Conservation (phyloP, 345 rosid species). For the Gynandropsis gynandra region DNA sequence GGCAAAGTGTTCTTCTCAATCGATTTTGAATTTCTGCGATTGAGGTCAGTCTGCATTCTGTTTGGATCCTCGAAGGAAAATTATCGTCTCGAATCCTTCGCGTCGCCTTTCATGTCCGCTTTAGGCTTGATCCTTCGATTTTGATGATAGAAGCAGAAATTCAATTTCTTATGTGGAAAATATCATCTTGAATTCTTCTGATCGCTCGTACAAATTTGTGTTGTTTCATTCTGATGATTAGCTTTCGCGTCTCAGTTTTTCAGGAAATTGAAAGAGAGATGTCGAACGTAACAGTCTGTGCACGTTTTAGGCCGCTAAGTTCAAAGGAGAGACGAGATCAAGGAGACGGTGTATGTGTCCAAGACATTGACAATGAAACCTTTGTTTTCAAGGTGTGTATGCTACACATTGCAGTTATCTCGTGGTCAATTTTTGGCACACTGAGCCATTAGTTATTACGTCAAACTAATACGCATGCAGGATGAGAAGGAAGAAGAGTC, state of each 20-base stretch:
- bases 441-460: neutral
- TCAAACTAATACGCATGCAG: constrained; percentile 22
- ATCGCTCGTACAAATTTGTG: neutral
- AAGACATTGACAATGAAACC: constrained; percentile 40
- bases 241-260: neutral
- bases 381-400: constrained; percentile 55
- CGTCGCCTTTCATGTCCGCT: no score
- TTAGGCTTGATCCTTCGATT: no score
- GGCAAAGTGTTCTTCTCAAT: no score
- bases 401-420: neutral
- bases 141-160: no score
- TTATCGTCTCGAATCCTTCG: no score
- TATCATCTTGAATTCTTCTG: no score
- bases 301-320: constrained; percentile 74
- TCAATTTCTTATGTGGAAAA: no score
- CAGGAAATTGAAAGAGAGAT: constrained; percentile 14
- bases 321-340: constrained; percentile 49
- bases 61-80: no score
- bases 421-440: neutral
- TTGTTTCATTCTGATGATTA: neutral
- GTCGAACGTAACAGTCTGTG: constrained; percentile 66
- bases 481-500: constrained; percentile 68
- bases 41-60: no score
- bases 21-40: no score
- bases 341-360: constrained; percentile 45